Conservation (phyloP, 768 basidiomycete genomes). For the Suillus variegatus region DNA sequence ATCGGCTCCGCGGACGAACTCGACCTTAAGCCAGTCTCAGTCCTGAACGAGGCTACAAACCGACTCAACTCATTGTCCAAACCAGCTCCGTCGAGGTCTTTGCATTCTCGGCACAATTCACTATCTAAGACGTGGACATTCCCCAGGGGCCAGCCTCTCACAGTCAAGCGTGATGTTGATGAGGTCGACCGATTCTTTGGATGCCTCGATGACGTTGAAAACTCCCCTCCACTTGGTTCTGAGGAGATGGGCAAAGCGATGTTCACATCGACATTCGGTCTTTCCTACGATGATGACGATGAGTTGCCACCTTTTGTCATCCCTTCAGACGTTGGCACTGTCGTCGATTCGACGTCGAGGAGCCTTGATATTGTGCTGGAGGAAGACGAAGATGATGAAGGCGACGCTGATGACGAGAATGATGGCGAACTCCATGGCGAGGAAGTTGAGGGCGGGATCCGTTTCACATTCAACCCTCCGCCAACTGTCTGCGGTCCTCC, state of each 20-base stretch:
- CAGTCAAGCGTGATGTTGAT: constrained; percentile 32
- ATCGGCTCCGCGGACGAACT: constrained; percentile 56
- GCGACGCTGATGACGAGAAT: constrained; percentile 34
- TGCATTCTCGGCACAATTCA: constrained; percentile 40
- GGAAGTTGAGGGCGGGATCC: constrained; percentile 64
- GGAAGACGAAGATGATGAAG: constrained; percentile 36
- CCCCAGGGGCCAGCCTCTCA: constrained; percentile 38
- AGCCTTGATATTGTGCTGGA: constrained; percentile 43
- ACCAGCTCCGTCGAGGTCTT: constrained; percentile 16
- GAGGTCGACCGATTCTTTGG: constrained; percentile 80
- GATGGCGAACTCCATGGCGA: constrained; percentile 60
- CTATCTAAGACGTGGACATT: constrained; percentile 76
- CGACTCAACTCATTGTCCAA: constrained; percentile 8
- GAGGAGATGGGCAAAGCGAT: constrained; percentile 58
- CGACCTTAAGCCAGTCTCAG: constrained; percentile 20
- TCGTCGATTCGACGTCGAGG: constrained; percentile 28
- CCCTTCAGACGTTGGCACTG: constrained; percentile 47
- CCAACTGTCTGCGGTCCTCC: constrained; percentile 32
- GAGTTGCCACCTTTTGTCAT: constrained; percentile 50
- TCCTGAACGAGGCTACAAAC: constrained; percentile 17
- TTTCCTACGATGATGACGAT: constrained; percentile 42
- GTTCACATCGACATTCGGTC: constrained; percentile 56
- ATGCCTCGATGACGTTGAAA: constrained; percentile 57
- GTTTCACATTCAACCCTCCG: constrained; percentile 73
- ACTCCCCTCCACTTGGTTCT: constrained; percentile 46